A percentile compares a stretch with the other conserved stretches of the same genome.
phyloP scores from a whole-genome alignment of 371 early-diverging fungal species.

The Mortierella sp. region DNA sequence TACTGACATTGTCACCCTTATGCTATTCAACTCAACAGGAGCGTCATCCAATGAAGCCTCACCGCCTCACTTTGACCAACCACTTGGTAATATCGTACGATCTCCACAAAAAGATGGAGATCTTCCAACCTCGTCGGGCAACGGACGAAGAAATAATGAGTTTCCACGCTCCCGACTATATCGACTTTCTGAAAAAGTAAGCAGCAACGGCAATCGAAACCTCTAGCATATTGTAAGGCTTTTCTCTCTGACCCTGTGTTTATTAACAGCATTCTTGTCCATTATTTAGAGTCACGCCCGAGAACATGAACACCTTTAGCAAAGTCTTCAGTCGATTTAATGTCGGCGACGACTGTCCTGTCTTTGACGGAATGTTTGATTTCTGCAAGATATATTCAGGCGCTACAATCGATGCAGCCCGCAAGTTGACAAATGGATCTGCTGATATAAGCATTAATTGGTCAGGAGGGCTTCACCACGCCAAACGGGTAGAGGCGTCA shows the following conservation, averaged over 20 bases:
- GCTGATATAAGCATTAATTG: slow-evolving; percentile 98
- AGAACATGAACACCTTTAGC: slow-evolving; percentile 81
- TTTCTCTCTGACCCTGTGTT: not conserved
- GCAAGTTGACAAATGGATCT: slow-evolving; percentile 90
- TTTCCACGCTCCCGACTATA: slow-evolving; percentile 99
- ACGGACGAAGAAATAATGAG: slow-evolving; percentile 95
- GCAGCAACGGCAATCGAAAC: not conserved
- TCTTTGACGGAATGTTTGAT: slow-evolving; percentile 97
- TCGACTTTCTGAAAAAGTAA: slow-evolving; percentile 87
- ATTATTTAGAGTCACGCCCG: slow-evolving; percentile 81
- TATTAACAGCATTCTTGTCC: slow-evolving; percentile 63
- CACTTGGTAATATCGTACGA: slow-evolving; percentile 95
- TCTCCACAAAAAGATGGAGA: slow-evolving; percentile 92
- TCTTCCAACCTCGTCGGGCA: slow-evolving; percentile 68
- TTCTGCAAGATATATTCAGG: slow-evolving; percentile 97
- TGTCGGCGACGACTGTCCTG: slow-evolving; percentile 98
- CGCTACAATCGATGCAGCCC: slow-evolving; percentile 95
- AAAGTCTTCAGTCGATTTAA: slow-evolving; percentile 83
- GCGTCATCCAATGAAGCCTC: slow-evolving; percentile 99
- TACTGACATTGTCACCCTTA: not conserved
- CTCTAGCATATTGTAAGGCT: slow-evolving; percentile 22
- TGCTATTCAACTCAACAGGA: not conserved
- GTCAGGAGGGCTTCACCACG: slow-evolving; percentile 99
- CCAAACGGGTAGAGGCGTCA: slow-evolving; percentile 95
- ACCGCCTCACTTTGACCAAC: slow-evolving; percentile 97